These are phyloP conservation scores for Emmonsiellopsis sp. DNA, from an alignment of 2,329 filamentous ascomycete genomes.

Conservation along the genomic window DNA sequence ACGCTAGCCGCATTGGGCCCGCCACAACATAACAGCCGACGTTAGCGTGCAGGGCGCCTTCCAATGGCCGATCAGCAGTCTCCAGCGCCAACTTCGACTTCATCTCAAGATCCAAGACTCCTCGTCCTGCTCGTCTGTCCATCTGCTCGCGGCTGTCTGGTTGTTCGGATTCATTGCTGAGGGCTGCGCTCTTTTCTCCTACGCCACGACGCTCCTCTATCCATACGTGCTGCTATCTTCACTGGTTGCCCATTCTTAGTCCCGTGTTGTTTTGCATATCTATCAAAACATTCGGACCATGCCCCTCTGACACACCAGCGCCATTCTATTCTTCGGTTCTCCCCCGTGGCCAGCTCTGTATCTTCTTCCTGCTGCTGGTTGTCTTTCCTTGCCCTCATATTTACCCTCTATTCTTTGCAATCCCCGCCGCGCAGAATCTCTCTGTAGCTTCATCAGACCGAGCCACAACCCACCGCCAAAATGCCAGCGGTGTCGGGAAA, in stretches of 20 bases:
- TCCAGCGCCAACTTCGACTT: background rate
- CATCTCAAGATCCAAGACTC: background rate
- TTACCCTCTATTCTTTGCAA: background rate
- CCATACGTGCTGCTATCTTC: background rate
- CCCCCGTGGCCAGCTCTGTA: background rate
- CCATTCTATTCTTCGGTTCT: background rate
- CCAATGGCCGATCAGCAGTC: background rate
- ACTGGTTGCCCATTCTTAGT: constrained; percentile 1
- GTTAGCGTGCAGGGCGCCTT: constrained; percentile 14
- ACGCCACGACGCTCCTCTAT: constrained; percentile 1
- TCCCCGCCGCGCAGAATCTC: background rate
- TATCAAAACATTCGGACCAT: background rate
- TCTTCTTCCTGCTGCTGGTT: background rate
- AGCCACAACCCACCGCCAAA: constrained; percentile 20
- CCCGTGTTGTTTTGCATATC: background rate
- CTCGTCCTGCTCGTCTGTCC: constrained; percentile 6
- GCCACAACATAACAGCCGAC: constrained; percentile 31
- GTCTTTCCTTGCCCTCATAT: background rate
- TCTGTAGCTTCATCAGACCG: background rate
- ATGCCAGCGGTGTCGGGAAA: constrained; percentile 46
- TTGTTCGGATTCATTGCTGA: constrained; percentile 9
- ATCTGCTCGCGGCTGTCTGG: constrained; percentile 5
- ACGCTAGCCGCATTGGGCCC: constrained; percentile 22
- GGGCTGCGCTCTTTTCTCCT: background rate
- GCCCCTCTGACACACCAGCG: background rate